Percentiles rank a stretch among this genome's conserved stretches.
phyloP scores from a whole-genome alignment of 2,329 filamentous ascomycete genomes.

The Elsinoe necatrix region DNA sequence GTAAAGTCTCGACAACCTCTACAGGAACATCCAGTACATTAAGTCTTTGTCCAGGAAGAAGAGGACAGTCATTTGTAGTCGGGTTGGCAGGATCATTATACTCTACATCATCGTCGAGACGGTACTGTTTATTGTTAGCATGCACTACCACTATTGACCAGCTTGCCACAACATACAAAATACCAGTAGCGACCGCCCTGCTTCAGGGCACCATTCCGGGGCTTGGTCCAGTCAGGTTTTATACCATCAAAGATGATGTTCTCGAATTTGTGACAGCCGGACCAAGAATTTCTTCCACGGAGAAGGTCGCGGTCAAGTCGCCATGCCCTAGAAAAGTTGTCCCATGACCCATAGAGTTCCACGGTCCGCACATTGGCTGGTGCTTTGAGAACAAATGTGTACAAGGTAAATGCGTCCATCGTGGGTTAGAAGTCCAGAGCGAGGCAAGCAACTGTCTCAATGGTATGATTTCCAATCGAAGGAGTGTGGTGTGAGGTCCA shows the following conservation, averaged over 20 bases:
- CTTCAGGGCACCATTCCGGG: slow-evolving; percentile 69
- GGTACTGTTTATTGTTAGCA: slow-evolving; percentile 53
- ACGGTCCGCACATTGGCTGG: slow-evolving; percentile 56
- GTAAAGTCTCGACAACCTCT: slow-evolving; percentile 38
- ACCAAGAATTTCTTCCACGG: slow-evolving; percentile 69
- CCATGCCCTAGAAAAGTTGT: slow-evolving; percentile 78
- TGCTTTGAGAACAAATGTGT: slow-evolving; percentile 32
- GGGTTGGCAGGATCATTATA: slow-evolving; percentile 64
- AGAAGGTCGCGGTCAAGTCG: slow-evolving; percentile 71
- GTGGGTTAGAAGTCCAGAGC: background rate
- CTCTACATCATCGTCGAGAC: slow-evolving; percentile 70
- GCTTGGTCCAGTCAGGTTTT: slow-evolving; percentile 41
- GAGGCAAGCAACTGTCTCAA: slow-evolving; percentile 9
- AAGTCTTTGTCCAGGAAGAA: slow-evolving; percentile 77
- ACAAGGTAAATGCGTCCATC: slow-evolving; percentile 31
- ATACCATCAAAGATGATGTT: slow-evolving; percentile 78
- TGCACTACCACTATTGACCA: background rate
- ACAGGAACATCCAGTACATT: slow-evolving; percentile 76
- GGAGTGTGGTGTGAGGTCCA: background rate
- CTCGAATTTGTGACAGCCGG: slow-evolving; percentile 77
- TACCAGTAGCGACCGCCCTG: slow-evolving; percentile 96
- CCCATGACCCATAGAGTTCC: slow-evolving; percentile 84
- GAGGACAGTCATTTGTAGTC: slow-evolving; percentile 70
- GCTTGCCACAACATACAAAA: slow-evolving; percentile 56
- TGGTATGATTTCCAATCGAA: background rate